Conservation (phyloP, 1,284 basidiomycete species). For the Malassezia nana region DNA sequence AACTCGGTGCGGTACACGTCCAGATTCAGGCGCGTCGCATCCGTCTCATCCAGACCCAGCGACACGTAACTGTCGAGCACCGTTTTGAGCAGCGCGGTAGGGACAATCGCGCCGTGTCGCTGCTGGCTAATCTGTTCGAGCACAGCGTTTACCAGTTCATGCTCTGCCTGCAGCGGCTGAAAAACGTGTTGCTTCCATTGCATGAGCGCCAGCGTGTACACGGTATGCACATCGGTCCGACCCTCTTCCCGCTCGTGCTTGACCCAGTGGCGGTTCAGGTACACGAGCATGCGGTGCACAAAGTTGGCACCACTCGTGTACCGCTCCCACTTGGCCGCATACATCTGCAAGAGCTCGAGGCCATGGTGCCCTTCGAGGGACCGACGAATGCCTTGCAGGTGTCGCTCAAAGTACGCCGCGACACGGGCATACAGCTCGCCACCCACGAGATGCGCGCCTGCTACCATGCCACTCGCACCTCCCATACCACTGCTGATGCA, state of each 20-base stretch:
- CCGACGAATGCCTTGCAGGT: conserved; percentile 50
- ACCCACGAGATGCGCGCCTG: conserved; percentile 83
- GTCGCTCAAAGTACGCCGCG: conserved; percentile 69
- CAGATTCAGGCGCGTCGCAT: conserved; percentile 81
- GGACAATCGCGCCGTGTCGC: conserved; percentile 85
- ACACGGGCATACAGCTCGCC: conserved; percentile 86
- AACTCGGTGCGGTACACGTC: conserved; percentile 90
- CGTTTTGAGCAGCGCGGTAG: conserved; percentile 85
- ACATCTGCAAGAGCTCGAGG: conserved; percentile 78
- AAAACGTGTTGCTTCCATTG: conserved; percentile 94
- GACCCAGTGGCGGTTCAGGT: conserved; percentile 98
- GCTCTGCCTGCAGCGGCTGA: conserved; percentile 65
- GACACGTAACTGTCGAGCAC: conserved; percentile 81
- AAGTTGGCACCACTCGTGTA: conserved; percentile 95
- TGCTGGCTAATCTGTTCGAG: conserved; percentile 82
- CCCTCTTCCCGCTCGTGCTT: conserved; percentile 97
- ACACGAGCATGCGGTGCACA: conserved; percentile 71
- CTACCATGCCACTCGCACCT: conserved; percentile 15
- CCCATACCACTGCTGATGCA: conserved; percentile 78
- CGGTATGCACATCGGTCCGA: conserved; percentile 82
- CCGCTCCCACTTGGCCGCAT: conserved; percentile 84
- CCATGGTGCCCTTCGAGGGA: conserved; percentile 71
- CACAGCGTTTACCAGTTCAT: conserved; percentile 75
- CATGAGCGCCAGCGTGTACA: conserved; percentile 90
- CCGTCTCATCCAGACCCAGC: conserved; percentile 80